Base-by-base conservation (phyloP, 306 rosid species). In the Malus asiatica region DNA sequence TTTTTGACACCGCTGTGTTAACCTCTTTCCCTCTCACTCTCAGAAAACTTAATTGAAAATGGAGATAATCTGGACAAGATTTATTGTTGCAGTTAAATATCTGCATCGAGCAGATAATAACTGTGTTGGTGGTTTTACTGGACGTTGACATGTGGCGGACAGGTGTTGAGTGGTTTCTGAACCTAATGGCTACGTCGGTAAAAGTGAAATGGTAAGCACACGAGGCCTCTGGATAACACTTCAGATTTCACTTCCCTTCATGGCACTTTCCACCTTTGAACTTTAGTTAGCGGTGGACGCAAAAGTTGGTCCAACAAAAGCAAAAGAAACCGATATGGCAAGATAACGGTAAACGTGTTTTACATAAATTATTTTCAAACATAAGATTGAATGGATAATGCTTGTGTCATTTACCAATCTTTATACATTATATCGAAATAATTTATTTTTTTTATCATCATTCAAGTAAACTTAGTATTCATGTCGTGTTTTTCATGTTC, bases 141-240 rank as follows among this genome's bases (percentile, higher is more conserved):
- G 5, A 63, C n/a, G 22, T 62, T 64, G 83, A 79, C 86, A 76
- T 19, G 85, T 83, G 86, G 82, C 7, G 13, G 79, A 52, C 72
- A 82, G 5, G 82, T 83, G 90, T 84, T 84, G 53, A 11, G 51
- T 51, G 68, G 8, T 1, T 22, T 45, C 32, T 65, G 25, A 62
- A 59, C 45, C n/a, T 22, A 58, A 35, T 10, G 32, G 53, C 32
- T 53, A 55, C 78, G 74, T 76, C 75, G 80, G 45, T 72, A 66
- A 81, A 57, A 35, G 48, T 58, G 66, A 35, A 30, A 70, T 51
- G 11, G 8, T 33, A 57, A 57, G 22, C 22, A 57, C 61, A 57
- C 2, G 57, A 51, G 76, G 30, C 11, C 33, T 66, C 65, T n/a
- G 23, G 69, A 73, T 44, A 7, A 22, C 18, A 25, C 70, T 77